These are phyloP conservation scores for Cadophora gregata DNA, from an alignment of 2,329 filamentous ascomycete genomes.

Conservation along the genomic window DNA sequence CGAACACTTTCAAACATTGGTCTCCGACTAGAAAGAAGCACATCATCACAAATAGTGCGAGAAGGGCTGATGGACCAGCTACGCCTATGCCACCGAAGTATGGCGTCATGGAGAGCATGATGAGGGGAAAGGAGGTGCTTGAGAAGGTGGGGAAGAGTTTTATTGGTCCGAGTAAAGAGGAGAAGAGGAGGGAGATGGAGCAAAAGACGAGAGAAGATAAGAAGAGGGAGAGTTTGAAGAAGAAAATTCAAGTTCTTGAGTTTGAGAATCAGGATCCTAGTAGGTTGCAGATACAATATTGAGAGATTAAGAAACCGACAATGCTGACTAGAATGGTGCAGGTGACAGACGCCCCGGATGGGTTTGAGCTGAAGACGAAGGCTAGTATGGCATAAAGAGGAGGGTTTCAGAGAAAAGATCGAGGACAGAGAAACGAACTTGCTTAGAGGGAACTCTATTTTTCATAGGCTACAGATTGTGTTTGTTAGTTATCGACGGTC, in stretches of 20 bases:
- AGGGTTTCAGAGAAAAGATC: no score
- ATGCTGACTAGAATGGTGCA: conserved; percentile 23
- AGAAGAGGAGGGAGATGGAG: conserved; percentile 36
- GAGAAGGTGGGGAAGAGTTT: conserved; percentile 33
- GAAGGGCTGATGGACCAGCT: conserved; percentile 31
- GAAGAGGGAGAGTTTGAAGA: conserved; percentile 36
- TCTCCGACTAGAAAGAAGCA: conserved; percentile 23
- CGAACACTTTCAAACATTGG: conserved; percentile 28
- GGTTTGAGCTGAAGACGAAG: no score
- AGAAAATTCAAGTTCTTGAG: conserved; percentile 38
- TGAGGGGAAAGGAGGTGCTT: conserved; percentile 31
- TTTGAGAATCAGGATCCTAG: conserved; percentile 38
- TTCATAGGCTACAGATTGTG: no score
- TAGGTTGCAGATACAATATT: conserved; percentile 22
- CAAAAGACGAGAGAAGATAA: conserved; percentile 32
- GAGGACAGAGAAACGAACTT: no score
- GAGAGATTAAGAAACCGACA: neutral
- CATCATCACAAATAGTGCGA: conserved; percentile 25
- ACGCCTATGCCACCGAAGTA: conserved; percentile 30
- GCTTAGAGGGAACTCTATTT: no score
- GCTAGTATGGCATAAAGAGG: no score
- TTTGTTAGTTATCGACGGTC: no score
- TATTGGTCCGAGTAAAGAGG: conserved; percentile 22
- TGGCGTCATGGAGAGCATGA: conserved; percentile 27
- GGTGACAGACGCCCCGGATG: conserved; percentile 32